A percentile compares a stretch with the other conserved stretches of the same genome.
phyloP scores from a whole-genome alignment of 305 asterid species.

The Fraxinus albicans region DNA sequence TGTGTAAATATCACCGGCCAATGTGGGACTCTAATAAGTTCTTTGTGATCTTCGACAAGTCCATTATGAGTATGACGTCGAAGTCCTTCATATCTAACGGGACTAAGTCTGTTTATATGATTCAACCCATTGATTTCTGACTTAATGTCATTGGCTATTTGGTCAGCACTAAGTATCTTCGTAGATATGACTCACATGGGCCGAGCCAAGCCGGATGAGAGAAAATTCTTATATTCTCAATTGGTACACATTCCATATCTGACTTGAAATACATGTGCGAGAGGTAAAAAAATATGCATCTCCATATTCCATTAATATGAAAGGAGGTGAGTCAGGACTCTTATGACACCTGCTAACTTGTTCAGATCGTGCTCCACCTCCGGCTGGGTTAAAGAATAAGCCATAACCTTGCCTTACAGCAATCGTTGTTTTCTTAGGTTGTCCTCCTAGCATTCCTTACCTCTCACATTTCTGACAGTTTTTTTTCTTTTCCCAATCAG shows the following conservation, averaged over 20 bases:
- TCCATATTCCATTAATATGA: not conserved
- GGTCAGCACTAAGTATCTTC: not conserved
- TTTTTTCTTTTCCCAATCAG: not conserved
- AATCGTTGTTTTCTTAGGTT: not conserved
- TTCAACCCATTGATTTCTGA: not conserved
- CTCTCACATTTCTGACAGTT: not conserved
- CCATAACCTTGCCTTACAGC: not conserved
- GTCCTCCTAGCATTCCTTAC: not conserved
- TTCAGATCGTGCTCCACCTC: not conserved
- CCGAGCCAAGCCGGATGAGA: not conserved
- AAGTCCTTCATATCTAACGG: not conserved
- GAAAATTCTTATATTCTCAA: not conserved
- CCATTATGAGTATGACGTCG: not conserved
- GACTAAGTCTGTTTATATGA: not conserved
- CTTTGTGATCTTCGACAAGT: not conserved
- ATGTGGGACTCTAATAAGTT: no score
- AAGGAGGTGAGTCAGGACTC: not conserved
- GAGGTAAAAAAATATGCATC: not conserved
- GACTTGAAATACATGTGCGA: not conserved
- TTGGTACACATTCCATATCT: not conserved
- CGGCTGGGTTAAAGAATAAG: not conserved
- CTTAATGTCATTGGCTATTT: not conserved
- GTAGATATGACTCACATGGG: not conserved
- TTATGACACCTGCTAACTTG: not conserved
- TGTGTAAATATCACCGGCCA: no score